These are phyloP conservation scores for Corymbia calophylla DNA, from an alignment of 441 rosid genomes.

Conservation along the genomic window DNA sequence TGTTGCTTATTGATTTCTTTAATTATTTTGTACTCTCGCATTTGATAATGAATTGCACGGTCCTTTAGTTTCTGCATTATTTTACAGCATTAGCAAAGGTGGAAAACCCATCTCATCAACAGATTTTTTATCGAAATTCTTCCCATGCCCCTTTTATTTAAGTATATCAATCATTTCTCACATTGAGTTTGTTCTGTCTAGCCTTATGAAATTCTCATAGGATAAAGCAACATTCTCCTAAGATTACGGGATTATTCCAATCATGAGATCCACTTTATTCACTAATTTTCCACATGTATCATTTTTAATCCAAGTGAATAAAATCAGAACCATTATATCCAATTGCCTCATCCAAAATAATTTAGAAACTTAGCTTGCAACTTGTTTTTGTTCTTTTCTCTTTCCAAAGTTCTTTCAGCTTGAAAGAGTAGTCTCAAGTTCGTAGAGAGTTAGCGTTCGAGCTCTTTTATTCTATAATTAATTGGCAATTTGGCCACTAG, in stretches of 20 bases:
- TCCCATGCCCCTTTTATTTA: not conserved
- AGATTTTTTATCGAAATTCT: not conserved
- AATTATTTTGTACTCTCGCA: not conserved
- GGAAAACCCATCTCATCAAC: not conserved
- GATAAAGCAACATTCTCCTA: not conserved
- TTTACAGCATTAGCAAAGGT: not conserved
- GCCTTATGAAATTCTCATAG: not conserved
- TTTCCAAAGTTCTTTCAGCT: not conserved
- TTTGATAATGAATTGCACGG: not conserved
- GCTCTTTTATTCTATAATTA: not conserved
- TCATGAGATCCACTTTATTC: not conserved
- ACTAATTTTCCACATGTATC: not conserved
- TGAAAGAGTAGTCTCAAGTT: not conserved
- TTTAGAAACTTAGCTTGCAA: not conserved
- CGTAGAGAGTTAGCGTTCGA: not conserved
- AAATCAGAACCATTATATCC: not conserved
- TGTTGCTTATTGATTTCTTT: not conserved
- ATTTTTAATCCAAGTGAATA: not conserved
- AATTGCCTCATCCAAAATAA: not conserved
- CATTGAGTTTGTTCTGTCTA: not conserved
- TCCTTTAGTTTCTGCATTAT: not conserved
- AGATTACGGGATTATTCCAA: not conserved
- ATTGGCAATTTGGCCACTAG: not conserved
- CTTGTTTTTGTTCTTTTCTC: not conserved
- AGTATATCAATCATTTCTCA: not conserved